A percentile compares a stretch with the other conserved stretches of the same genome.
Evolutionary conservation across 1,284 basidiomycete species (phyloP).

Genomic region (Cystobasidium pallidum): DNA sequence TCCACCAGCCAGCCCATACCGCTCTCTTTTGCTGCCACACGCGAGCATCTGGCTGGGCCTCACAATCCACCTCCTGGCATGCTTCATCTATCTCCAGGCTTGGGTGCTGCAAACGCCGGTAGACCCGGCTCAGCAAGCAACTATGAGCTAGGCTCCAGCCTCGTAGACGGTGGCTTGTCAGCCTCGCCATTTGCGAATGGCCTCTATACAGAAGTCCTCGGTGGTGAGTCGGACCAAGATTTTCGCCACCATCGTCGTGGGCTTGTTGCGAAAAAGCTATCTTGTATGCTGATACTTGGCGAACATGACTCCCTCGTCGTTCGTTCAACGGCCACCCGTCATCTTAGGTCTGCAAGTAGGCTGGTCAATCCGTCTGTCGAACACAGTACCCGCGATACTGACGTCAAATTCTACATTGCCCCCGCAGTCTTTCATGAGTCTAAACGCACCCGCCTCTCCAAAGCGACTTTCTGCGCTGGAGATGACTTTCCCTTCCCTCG

Average conservation of each 20-base stretch:
- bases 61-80: conserved; percentile 19
- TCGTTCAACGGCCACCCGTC: too few species aligned
- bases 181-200: conserved; percentile 24
- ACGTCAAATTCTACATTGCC: neutral
- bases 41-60: conserved; percentile 1
- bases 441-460: conserved; percentile 42
- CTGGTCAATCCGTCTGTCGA: neutral
- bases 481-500: conserved; percentile 41
- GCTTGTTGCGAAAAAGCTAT: too few species aligned
- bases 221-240: conserved; percentile 7
- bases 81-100: conserved; percentile 20
- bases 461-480: conserved; percentile 40
- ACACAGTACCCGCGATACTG: too few species aligned
- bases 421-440: conserved; percentile 41
- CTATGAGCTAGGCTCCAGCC: conserved; percentile 29
- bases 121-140: neutral
- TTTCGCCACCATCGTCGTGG: conserved; percentile 20
- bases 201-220: conserved; percentile 23
- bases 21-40: conserved; percentile 9
- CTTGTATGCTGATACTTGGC: too few species aligned
- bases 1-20: conserved; percentile 12
- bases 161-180: conserved; percentile 11
- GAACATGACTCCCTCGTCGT: too few species aligned
- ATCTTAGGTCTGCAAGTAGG: conserved; percentile 18
- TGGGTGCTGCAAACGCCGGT: neutral